Evolutionary conservation across 2,329 filamentous ascomycete species (phyloP), one percentile per base, ranked within the genome.

Genomic region (Fusarium nelsonii): DNA sequence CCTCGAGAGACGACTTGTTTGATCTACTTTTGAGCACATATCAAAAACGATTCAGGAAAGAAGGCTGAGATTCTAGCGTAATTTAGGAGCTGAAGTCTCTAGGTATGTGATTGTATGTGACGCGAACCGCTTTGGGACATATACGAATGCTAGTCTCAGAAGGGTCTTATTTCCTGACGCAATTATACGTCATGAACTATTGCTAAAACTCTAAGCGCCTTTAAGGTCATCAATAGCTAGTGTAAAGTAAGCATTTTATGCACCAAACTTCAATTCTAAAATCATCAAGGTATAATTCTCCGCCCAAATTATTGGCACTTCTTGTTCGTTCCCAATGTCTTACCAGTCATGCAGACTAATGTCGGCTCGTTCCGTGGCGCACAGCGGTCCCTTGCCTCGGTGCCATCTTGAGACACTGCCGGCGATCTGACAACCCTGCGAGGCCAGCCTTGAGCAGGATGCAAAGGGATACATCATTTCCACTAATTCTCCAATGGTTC

Each of bases 331-430:
- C 14, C 2, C 3, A 16, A 1, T 51, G 26, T 51, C 9, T 30
- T 28, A 23, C n/a, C 9, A 40, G 15, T 12, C 11, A 18, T 11
- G 14, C 0, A 8, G 14, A 1, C 48, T 51, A 40, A 40, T 40
- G 4, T n/a, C 49, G 36, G 49, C 49, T 39, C 36, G 28, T 52
- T 16, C 49, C 49, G 26, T 41, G 26, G 49, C 36, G 49, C 36
- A 52, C 18, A 52, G 36, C n/a, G 18, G 15, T 16, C 11, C 14
- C 9, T 2, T 12, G 11, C 6, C 7, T 12, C 28, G 2, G 28
- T 40, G 9, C 7, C 5, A 32, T 41, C 4, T 26, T 6, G 33
- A 4, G 28, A 48, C 44, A 36, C 33, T 36, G 33, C 23, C 6
- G 4, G 23, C 23, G 23, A 23, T 23, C 23, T 5, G 23, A 23